Conservation (phyloP, 306 rosid species). For the Acmispon strigosus region DNA sequence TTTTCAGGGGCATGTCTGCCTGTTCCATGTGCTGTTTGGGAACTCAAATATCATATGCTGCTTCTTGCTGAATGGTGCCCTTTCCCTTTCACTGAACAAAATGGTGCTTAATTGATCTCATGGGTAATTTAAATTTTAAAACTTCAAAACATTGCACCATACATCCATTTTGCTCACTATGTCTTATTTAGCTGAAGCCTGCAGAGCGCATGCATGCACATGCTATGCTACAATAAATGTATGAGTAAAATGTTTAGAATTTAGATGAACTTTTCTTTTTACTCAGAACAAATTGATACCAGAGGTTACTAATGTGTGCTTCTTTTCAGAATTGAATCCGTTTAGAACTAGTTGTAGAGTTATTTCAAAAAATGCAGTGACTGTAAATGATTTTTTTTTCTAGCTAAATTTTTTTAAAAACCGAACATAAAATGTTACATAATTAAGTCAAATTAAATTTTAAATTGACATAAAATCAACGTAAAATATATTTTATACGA, state of each 20-base stretch:
- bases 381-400: no score
- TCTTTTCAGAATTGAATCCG: no score
- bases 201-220: slow-evolving; percentile 16
- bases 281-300: no score
- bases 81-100: slow-evolving; percentile 22
- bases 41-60: slow-evolving; percentile 7
- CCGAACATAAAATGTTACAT: no score
- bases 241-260: not conserved
- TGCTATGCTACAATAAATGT: slow-evolving; percentile 1
- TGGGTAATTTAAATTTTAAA: not conserved
- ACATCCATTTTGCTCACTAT: slow-evolving; percentile 4
- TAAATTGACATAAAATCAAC: no score
- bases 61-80: slow-evolving; percentile 4
- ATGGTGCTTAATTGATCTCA: not conserved
- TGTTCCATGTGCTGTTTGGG: slow-evolving; percentile 25
- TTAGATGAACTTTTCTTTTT: not conserved
- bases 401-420: no score
- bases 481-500: no score
- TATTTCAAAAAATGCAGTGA: no score
- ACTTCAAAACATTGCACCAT: slow-evolving; percentile 1
- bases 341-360: no score
- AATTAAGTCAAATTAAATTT: no score
- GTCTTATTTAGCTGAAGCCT: not conserved
- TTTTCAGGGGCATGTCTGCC: slow-evolving; percentile 34
- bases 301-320: no score